phyloP scores from a whole-genome alignment of 192 early-diverging fungal species.

The Backusella australiensis region DNA sequence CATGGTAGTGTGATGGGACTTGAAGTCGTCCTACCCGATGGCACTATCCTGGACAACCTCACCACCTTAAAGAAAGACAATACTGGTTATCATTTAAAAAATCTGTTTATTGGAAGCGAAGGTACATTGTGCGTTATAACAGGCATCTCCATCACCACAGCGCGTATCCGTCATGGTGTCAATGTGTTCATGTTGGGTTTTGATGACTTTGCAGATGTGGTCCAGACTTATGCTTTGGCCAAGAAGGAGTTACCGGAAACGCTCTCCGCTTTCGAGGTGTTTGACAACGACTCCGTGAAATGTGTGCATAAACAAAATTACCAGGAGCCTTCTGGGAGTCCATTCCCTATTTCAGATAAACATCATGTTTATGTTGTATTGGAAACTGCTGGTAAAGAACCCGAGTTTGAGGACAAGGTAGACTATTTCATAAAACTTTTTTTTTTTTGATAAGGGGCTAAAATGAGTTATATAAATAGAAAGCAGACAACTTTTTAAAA shows the following conservation, averaged over 20 bases:
- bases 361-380: constrained; percentile 88
- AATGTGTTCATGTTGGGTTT: constrained; percentile 78
- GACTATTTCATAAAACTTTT: background rate
- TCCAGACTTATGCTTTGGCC: constrained; percentile 67
- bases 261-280: constrained; percentile 96
- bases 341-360: constrained; percentile 59
- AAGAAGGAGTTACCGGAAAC: constrained; percentile 81
- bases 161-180: constrained; percentile 46
- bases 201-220: constrained; percentile 68
- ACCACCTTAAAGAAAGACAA: constrained; percentile 90
- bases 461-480: constrained; percentile 32
- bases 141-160: constrained; percentile 79
- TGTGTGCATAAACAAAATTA: constrained; percentile 71
- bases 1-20: constrained; percentile 91
- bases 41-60: constrained; percentile 79
- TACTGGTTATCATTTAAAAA: constrained; percentile 94
- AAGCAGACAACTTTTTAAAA: constrained; percentile 75
- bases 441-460: background rate
- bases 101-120: constrained; percentile 95
- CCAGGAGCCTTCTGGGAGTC: constrained; percentile 40
- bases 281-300: constrained; percentile 71
- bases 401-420: constrained; percentile 84
- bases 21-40: constrained; percentile 90
- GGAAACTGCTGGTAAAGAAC: constrained; percentile 88
- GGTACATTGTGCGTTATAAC: constrained; percentile 93